These are phyloP conservation scores for Inosperma sp. DNA, from an alignment of 768 basidiomycete species.

Conservation along the genomic window DNA sequence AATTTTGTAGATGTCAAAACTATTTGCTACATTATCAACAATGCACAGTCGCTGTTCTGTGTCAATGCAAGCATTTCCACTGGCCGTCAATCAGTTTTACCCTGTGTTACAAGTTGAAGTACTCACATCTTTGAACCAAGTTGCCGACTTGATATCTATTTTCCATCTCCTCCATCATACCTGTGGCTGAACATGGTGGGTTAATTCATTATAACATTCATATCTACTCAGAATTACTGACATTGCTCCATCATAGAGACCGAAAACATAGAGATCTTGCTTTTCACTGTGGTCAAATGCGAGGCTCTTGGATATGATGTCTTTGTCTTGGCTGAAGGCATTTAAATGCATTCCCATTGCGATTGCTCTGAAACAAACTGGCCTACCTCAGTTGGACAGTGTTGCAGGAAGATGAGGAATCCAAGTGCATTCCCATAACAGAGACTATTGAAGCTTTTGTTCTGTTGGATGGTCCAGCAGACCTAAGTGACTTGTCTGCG, in stretches of 20 bases:
- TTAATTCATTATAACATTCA: neutral
- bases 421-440: constrained; percentile 14
- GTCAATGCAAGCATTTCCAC: constrained; percentile 14
- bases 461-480: constrained; percentile 12
- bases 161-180: constrained; percentile 6
- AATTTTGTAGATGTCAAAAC: constrained; percentile 20
- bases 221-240: neutral
- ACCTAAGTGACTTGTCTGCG: constrained; percentile 9
- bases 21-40: constrained; percentile 18
- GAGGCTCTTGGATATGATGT: constrained; percentile 2
- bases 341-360: constrained; percentile 2
- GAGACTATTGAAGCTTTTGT: constrained; percentile 12
- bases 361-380: constrained; percentile 3
- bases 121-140: constrained; percentile 11
- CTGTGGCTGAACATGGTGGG: constrained; percentile 2
- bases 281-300: constrained; percentile 3
- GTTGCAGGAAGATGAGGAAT: constrained; percentile 12
- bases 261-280: constrained; percentile 1
- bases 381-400: constrained; percentile 9
- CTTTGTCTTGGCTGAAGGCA: constrained; percentile 1
- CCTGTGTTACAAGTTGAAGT: neutral
- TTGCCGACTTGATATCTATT: constrained; percentile 8
- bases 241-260: constrained; percentile 5
- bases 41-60: constrained; percentile 12
- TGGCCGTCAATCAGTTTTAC: constrained; percentile 1